Evolutionary conservation across 179 eudicot genomes (phyloP).

Genomic region (Spergularia azorica): DNA sequence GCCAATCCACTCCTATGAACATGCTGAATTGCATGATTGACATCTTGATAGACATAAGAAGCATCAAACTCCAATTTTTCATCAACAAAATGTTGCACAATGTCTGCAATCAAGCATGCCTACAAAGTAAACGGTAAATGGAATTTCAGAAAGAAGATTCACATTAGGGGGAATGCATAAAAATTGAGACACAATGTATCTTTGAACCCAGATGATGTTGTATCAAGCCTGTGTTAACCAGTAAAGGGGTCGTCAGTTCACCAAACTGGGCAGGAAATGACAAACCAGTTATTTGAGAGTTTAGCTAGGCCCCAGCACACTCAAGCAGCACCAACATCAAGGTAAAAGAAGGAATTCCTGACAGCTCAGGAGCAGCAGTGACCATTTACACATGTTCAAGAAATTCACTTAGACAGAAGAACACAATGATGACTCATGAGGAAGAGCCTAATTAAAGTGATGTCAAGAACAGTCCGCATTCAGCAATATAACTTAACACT

Average conservation of each 20-base stretch:
- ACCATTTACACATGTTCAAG: too few relatives aligned
- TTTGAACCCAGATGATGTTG: neutral
- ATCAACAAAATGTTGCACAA: conserved; percentile 96
- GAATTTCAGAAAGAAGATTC: conserved; percentile 24
- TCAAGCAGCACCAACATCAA: neutral
- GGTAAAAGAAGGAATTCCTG: neutral
- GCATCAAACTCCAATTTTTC: conserved; percentile 95
- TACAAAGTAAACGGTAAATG: conserved; percentile 37
- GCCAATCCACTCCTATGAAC: conserved; percentile 92
- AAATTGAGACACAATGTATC: neutral
- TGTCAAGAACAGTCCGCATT: neutral
- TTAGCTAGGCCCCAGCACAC: conserved; percentile 1
- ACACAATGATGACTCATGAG: neutral
- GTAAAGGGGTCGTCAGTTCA: neutral
- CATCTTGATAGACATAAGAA: conserved; percentile 90
- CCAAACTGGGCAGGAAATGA: neutral
- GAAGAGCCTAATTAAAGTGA: neutral
- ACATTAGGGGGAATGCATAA: neutral
- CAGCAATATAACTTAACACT: neutral
- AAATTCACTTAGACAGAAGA: neutral
- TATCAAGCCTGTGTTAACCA: neutral
- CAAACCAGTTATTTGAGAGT: neutral
- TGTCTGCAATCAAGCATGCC: conserved; percentile 98
- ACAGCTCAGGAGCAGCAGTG: neutral
- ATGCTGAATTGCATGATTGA: conserved; percentile 89